phyloP scores from a whole-genome alignment of 805 yeast genomes.

The Maudiozyma saulgeensis region DNA sequence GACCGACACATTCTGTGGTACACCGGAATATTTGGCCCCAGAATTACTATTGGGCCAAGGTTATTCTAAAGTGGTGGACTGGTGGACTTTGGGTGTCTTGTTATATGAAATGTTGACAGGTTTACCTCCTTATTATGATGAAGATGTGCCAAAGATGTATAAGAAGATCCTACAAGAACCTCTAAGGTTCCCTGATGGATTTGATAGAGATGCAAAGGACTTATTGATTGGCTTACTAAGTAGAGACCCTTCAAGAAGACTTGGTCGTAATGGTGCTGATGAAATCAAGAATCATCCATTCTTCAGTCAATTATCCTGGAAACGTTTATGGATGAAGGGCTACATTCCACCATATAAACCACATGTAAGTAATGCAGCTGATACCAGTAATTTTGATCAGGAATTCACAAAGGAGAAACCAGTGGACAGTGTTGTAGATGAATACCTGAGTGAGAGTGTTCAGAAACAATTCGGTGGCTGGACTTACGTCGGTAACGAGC shows the following conservation, averaged over 20 bases:
- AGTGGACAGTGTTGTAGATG: slow-evolving; percentile 90
- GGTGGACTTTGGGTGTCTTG: slow-evolving; percentile 97
- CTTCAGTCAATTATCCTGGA: slow-evolving; percentile 86
- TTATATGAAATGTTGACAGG: slow-evolving; percentile 95
- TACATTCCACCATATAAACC: slow-evolving; percentile 96
- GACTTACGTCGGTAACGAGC: slow-evolving; percentile 78
- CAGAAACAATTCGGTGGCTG: slow-evolving; percentile 98
- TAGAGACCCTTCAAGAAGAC: slow-evolving; percentile 74
- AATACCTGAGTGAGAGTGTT: slow-evolving; percentile 84
- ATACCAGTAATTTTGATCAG: slow-evolving; percentile 87
- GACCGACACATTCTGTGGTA: slow-evolving; percentile 91
- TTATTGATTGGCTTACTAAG: slow-evolving; percentile 63
- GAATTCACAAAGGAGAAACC: slow-evolving; percentile 91
- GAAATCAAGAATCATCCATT: slow-evolving; percentile 80
- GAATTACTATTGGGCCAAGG: slow-evolving; percentile 87
- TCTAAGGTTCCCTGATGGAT: slow-evolving; percentile 75
- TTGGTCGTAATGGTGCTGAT: slow-evolving; percentile 71
- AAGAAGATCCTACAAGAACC: slow-evolving; percentile 86
- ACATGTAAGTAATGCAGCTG: slow-evolving; percentile 71
- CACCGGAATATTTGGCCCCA: slow-evolving; percentile 96
- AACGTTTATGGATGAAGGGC: slow-evolving; percentile 67
- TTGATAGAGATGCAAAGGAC: slow-evolving; percentile 80
- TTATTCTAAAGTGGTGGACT: slow-evolving; percentile 90
- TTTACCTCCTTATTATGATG: slow-evolving; percentile 94
- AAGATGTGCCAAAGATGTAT: slow-evolving; percentile 87